Base-by-base conservation (phyloP, 768 basidiomycete genomes). In the Obba rivulosa region DNA sequence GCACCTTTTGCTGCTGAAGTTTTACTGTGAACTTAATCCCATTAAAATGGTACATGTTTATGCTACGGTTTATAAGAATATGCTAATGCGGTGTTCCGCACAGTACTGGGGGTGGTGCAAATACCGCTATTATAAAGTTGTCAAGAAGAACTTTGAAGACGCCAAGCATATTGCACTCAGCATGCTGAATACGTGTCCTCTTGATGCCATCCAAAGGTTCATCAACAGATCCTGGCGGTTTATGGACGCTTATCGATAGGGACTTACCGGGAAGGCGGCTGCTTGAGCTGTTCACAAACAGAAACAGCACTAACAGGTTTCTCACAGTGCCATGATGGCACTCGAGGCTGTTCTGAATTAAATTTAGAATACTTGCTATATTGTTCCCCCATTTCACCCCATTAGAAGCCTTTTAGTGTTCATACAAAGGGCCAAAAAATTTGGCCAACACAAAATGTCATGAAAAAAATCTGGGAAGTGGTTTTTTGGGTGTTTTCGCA, bases 11-110 rank as follows among this genome's bases (percentile, higher is more conserved):
- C 54, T 70, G 2, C 69, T 67, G 1, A 75, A 75, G 55, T 75
- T 72, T 55, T 70, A 76, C 43, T 74, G 71, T 56, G 67, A 76
- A 56, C 60, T 75, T 3, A 75, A 76, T 57, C 68, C 69, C 11
- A 76, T 76, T 58, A 71, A 75, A 58, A 70, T 73, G 67, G 67
- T 65, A 48, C n/a, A n/a, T 48, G 66, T 51, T n/a, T 34, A 14
- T 39, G 41, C 38, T 11, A 41, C 18, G 4, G 17, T 14, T 16
- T n/a, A 9, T 24, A 21, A 24, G n/a, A 43, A 20, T 39, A 45
- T 20, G 37, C 43, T 22, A 25, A 34, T 22, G n/a, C n/a, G 14
- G 14, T 23, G 10, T 41, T 14, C 9, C 20, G n/a, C 36, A 22
- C 20, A 55, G 54, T 53, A 69, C 39, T 70, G 67, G 66, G 65